phyloP scores from a whole-genome alignment of 306 rosid genomes.

The Vicia sativa region DNA sequence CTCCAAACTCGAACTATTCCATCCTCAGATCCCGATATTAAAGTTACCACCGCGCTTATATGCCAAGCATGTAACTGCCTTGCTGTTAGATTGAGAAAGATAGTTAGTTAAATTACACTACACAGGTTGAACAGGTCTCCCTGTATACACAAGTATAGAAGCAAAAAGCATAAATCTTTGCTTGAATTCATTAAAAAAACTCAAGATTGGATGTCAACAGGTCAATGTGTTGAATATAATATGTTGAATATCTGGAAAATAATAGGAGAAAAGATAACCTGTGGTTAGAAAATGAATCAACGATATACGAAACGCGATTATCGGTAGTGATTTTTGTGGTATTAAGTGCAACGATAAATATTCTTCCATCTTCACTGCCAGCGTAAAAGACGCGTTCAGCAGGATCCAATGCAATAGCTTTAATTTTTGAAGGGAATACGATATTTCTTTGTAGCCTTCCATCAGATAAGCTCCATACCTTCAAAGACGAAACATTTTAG shows the following conservation, averaged over 20 bases:
- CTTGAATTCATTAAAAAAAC: too few species aligned
- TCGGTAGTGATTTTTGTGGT: slow-evolving; percentile 48
- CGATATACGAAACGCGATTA: slow-evolving; percentile 62
- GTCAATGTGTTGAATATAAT: too few species aligned
- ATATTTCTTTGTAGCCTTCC: slow-evolving; percentile 68
- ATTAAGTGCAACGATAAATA: slow-evolving; percentile 67
- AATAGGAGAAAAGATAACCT: slow-evolving; percentile 53
- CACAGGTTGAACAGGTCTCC: slow-evolving; percentile 2
- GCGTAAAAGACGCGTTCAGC: slow-evolving; percentile 73
- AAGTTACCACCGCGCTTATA: slow-evolving; percentile 47
- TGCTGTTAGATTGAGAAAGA: slow-evolving; percentile 51
- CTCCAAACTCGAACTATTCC: slow-evolving; percentile 80
- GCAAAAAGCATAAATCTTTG: not conserved
- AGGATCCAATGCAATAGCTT: slow-evolving; percentile 76
- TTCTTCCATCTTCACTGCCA: slow-evolving; percentile 75
- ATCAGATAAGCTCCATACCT: slow-evolving; percentile 86
- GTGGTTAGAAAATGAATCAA: slow-evolving; percentile 65
- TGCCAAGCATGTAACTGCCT: slow-evolving; percentile 68
- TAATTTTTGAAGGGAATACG: slow-evolving; percentile 62
- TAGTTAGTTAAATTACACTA: slow-evolving; percentile 29
- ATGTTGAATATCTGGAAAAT: slow-evolving; percentile 6
- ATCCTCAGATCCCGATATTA: slow-evolving; percentile 84
- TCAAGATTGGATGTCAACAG: slow-evolving; percentile 11
- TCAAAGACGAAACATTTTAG: slow-evolving; percentile 26
- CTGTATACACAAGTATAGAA: not conserved